Evolutionary conservation across 2,329 filamentous ascomycete genomes (phyloP).

Genomic region (Phyllosticta citribraziliensis): DNA sequence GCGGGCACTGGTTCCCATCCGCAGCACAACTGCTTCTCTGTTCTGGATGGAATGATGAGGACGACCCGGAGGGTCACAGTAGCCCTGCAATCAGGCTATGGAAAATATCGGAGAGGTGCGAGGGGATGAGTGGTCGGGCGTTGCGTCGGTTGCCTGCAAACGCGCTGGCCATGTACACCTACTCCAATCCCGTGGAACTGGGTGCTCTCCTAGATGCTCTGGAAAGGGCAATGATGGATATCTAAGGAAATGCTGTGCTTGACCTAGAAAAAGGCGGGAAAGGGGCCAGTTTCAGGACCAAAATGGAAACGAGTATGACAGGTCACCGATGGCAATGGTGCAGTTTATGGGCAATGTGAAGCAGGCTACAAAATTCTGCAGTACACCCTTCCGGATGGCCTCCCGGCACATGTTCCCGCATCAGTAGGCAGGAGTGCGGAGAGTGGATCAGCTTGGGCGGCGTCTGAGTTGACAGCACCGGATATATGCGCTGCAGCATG

Average conservation of each 20-base stretch:
- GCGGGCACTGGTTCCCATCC: not conserved
- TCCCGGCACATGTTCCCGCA: not conserved
- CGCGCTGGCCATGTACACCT: slow-evolving; percentile 14
- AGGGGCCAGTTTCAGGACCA: not conserved
- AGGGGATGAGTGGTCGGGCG: slow-evolving; percentile 16
- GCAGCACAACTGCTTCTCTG: not conserved
- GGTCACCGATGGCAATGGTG: not conserved
- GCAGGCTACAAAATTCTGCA: not conserved
- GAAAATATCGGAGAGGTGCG: slow-evolving; percentile 22
- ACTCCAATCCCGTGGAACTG: slow-evolving; percentile 13
- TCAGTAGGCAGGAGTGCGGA: not conserved
- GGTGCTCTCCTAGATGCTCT: slow-evolving; percentile 14
- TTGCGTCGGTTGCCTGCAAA: slow-evolving; percentile 15
- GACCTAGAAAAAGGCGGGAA: not conserved
- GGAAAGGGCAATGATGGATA: not conserved
- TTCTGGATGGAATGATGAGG: not conserved
- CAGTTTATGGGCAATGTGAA: not conserved
- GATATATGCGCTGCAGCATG: slow-evolving; percentile 9
- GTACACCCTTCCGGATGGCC: not conserved
- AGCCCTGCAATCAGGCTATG: slow-evolving; percentile 22
- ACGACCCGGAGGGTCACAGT: not conserved
- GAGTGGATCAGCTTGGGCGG: not conserved
- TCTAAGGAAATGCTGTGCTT: not conserved
- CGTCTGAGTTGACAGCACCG: not conserved
- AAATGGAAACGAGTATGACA: not conserved